Percentiles rank a stretch among this genome's conserved stretches.
Evolutionary conservation across 140 eudicot species (phyloP).

Genomic region (Oenanthe javanica): DNA sequence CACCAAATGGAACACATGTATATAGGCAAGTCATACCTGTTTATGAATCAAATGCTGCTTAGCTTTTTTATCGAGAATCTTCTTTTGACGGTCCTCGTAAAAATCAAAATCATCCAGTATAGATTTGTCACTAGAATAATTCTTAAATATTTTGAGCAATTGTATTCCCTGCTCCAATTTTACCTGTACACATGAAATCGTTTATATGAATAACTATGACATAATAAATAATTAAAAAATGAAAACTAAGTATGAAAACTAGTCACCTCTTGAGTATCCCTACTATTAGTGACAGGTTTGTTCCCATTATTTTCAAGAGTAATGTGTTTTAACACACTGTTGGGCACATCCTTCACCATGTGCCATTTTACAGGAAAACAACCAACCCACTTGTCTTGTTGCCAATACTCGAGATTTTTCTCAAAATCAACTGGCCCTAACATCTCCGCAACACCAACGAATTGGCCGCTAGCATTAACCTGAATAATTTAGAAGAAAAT

Average conservation of each 20-base stretch:
- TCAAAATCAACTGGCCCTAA: slow-evolving; percentile 71
- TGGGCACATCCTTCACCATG: slow-evolving; percentile 79
- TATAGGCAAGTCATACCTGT: slow-evolving; percentile 8
- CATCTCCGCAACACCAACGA: slow-evolving; percentile 91
- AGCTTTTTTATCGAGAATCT: slow-evolving; percentile 60
- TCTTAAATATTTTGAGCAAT: slow-evolving; percentile 64
- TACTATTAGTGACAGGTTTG: slow-evolving; percentile 85
- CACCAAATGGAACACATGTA: background rate
- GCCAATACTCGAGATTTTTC: slow-evolving; percentile 89
- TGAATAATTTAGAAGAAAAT: slow-evolving; percentile 22
- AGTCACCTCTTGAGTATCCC: slow-evolving; percentile 86
- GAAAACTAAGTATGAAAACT: background rate
- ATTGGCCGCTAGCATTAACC: slow-evolving; percentile 91
- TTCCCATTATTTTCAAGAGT: slow-evolving; percentile 80
- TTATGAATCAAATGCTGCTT: slow-evolving; percentile 46
- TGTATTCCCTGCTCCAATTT: slow-evolving; percentile 74
- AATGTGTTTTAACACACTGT: slow-evolving; percentile 68
- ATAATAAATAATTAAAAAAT: slow-evolving; percentile 36
- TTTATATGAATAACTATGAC: background rate
- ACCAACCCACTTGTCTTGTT: slow-evolving; percentile 92
- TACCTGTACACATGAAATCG: slow-evolving; percentile 7
- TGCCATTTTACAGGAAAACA: slow-evolving; percentile 93
- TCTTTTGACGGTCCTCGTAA: slow-evolving; percentile 75
- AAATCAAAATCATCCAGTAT: slow-evolving; percentile 85
- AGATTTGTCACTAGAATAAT: slow-evolving; percentile 55